Conservation (phyloP, 257 asterid species). For the Lantana camara region DNA sequence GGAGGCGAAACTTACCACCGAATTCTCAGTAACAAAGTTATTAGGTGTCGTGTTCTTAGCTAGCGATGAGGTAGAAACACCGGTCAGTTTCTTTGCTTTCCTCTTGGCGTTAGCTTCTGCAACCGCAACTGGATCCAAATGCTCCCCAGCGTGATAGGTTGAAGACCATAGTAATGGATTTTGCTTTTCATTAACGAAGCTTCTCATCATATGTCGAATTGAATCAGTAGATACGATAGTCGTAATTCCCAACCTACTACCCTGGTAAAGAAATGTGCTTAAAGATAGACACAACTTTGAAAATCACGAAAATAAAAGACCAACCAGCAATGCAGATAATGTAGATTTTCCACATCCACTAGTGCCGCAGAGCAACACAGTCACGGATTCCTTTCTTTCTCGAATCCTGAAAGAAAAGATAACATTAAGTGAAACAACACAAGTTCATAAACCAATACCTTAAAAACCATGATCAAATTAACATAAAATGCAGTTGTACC, state of each 20-base stretch:
- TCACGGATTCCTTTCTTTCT: conserved; percentile 82
- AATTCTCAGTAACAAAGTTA: conserved; percentile 33
- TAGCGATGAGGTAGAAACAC: conserved; percentile 43
- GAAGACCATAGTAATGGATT: conserved; percentile 97
- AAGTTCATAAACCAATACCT: conserved; percentile 7
- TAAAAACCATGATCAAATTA: neutral
- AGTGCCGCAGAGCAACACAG: conserved; percentile 84
- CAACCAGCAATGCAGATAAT: conserved; percentile 89
- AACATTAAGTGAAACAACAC: conserved; percentile 11
- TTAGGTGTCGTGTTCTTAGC: conserved; percentile 37
- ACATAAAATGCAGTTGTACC: conserved; percentile 40
- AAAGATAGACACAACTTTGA: neutral
- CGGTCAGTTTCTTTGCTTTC: conserved; percentile 78
- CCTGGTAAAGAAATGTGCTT: conserved; percentile 43
- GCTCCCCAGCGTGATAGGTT: conserved; percentile 94
- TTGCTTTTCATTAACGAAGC: conserved; percentile 84
- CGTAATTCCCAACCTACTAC: conserved; percentile 92
- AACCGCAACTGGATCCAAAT: conserved; percentile 87
- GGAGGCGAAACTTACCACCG: conserved; percentile 42
- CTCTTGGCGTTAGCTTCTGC: conserved; percentile 79
- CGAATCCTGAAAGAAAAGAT: conserved; percentile 56
- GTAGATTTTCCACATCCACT: conserved; percentile 99
- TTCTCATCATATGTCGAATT: conserved; percentile 94
- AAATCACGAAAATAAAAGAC: conserved; percentile 29
- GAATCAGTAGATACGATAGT: conserved; percentile 93